A percentile compares a stretch with the other conserved stretches of the same genome.
These are phyloP conservation scores for Cystobasidiaceae sp. DNA, from an alignment of 1,284 basidiomycete genomes.

Conservation along the genomic window DNA sequence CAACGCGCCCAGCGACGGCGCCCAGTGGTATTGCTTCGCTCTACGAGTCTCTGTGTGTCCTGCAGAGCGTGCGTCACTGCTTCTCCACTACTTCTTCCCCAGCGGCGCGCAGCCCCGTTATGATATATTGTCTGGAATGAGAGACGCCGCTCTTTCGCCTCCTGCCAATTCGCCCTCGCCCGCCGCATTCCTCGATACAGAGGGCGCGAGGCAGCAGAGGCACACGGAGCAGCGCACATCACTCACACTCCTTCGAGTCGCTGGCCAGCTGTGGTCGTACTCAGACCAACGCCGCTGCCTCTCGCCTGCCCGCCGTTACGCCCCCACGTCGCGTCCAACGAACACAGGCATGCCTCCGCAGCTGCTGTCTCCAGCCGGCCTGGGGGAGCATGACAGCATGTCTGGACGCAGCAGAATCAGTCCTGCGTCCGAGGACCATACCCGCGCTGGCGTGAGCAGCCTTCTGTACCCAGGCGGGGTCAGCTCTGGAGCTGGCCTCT, in stretches of 20 bases:
- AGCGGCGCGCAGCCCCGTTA: no score
- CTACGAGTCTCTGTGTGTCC: no score
- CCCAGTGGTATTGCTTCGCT: no score
- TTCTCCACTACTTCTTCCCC: not conserved
- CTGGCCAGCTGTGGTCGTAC: no score
- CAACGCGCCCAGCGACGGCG: no score
- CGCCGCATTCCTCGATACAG: slow-evolving; percentile 15
- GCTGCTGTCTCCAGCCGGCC: slow-evolving; percentile 25
- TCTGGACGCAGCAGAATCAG: not conserved
- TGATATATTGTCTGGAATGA: no score
- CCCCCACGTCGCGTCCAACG: not conserved
- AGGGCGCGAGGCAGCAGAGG: not conserved
- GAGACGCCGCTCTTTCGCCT: no score
- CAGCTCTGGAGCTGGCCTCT: not conserved
- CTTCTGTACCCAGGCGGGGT: not conserved
- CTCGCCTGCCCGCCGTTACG: not conserved
- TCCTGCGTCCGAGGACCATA: not conserved
- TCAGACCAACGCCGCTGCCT: no score
- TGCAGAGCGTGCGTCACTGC: no score
- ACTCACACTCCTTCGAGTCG: no score
- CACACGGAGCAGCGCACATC: no score
- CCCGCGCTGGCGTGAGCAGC: not conserved
- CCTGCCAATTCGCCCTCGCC: not conserved
- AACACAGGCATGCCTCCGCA: slow-evolving; percentile 8
- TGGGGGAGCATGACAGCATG: slow-evolving; percentile 6